Evolutionary conservation across 768 basidiomycete genomes (phyloP), one percentile per base, ranked within the genome.

Genomic region (Hortiboletus flavorubellus): DNA sequence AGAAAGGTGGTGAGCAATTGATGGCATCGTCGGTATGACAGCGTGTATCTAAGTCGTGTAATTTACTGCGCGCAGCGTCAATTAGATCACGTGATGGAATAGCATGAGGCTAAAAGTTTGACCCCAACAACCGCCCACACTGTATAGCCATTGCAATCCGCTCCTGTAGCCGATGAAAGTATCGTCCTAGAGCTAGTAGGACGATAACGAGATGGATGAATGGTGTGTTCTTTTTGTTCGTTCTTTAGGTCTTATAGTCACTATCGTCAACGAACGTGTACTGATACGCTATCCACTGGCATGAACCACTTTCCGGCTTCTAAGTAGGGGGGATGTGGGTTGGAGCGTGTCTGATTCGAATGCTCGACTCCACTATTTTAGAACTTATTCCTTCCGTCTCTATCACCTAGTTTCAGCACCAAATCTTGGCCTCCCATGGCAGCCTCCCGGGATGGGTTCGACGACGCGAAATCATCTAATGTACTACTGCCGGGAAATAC

Each of bases 121-220:
- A 26, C 5, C 26, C 26, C 3, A 26, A 26, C 26, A 26, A 26
- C 26, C 26, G 26, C 26, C 26, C 5, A 5, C 26, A 26, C 26
- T 4, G 26, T n/a, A 26, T 26, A 26, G 4, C 26, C 26, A 26
- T 26, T 26, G 26, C 26, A 26, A 26, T 26, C 26, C 4, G 26
- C 5, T 26, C 26, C 2, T 26, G 26, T 26, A 26, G 7, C 68
- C 67, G 3, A 73, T 71, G 69, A 71, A 71, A 47, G 47, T 67
- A 15, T 51, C 60, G 3, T 54, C 54, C 10, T 69, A 66, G 26
- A 4, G 26, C 26, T 26, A 26, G 26, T 26, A 4, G 26, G 21
- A 21, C 26, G 26, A 26, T 26, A 21, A 16, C 26, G 5, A 46
- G 30, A 50, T 49, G 44, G 34, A 50, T 41, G 50, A 49, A 30